phyloP scores from a whole-genome alignment of 208 protist genomes.

The Leishmania aethiopica region DNA sequence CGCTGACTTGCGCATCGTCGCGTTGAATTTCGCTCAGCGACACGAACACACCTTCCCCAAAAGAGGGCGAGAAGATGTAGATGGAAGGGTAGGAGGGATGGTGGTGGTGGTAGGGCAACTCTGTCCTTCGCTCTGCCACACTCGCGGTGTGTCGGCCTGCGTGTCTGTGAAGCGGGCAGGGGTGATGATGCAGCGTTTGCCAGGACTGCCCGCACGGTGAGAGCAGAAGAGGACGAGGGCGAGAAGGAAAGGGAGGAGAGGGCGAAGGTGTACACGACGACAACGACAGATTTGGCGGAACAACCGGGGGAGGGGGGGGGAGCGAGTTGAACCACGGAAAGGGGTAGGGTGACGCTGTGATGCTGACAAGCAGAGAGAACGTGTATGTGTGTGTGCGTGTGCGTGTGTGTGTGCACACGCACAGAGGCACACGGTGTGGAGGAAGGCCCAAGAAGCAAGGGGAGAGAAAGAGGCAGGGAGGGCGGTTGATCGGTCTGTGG shows the following conservation, averaged over 20 bases:
- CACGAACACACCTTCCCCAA: neutral
- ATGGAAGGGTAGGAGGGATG: neutral
- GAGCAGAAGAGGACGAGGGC: neutral
- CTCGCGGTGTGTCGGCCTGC: neutral
- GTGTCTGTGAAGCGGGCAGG: neutral
- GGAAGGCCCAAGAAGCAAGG: neutral
- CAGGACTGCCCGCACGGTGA: neutral
- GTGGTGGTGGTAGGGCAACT: neutral
- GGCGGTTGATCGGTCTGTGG: too few species aligned
- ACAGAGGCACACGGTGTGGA: neutral
- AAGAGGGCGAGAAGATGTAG: neutral
- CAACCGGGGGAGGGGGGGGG: neutral
- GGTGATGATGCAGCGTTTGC: neutral
- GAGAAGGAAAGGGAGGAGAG: neutral
- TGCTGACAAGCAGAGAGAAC: neutral
- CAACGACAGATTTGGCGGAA: neutral
- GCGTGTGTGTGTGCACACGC: too few species aligned
- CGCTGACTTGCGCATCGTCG: conserved; percentile 23
- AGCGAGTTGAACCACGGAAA: neutral
- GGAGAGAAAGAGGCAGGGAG: neutral
- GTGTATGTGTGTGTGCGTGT: neutral
- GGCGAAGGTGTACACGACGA: neutral
- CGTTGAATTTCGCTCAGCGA: neutral
- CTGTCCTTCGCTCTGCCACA: neutral
- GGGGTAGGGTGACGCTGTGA: neutral